Evolutionary conservation across 768 basidiomycete species (phyloP).

Genomic region (Panaeolus papilionaceus): DNA sequence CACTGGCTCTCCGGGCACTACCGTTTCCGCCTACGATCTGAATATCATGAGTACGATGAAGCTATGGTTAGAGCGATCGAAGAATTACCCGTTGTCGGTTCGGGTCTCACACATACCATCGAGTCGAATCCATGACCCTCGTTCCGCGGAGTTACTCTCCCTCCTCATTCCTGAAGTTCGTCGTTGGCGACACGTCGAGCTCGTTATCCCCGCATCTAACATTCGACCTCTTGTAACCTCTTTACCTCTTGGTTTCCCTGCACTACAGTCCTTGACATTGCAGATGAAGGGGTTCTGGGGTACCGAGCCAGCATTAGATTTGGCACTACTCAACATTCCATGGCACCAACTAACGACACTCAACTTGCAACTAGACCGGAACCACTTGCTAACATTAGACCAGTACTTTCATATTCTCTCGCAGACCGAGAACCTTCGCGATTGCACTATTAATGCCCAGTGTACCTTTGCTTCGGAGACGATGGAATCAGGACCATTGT

Average conservation of each 20-base stretch:
- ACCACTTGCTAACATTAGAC: constrained; percentile 41
- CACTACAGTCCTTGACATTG: constrained; percentile 39
- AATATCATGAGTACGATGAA: constrained; percentile 33
- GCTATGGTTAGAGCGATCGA: constrained; percentile 46
- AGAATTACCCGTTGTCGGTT: constrained; percentile 38
- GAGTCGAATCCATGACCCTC: constrained; percentile 26
- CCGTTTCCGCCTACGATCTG: constrained; percentile 20
- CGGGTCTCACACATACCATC: constrained; percentile 34
- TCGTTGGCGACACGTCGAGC: constrained; percentile 44
- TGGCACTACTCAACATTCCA: constrained; percentile 36
- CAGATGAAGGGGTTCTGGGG: constrained; percentile 34
- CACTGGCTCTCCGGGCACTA: constrained; percentile 23
- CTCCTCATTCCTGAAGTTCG: constrained; percentile 38
- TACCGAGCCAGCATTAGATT: constrained; percentile 28
- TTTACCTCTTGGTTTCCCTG: constrained; percentile 31
- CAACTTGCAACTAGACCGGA: constrained; percentile 41
- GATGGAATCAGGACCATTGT: constrained; percentile 20
- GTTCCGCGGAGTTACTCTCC: constrained; percentile 35
- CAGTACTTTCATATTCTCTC: constrained; percentile 42
- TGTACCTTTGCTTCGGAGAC: constrained; percentile 32
- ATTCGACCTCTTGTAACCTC: constrained; percentile 32
- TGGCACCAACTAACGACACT: constrained; percentile 48
- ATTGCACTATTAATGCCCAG: constrained; percentile 40
- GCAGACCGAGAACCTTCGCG: constrained; percentile 35
- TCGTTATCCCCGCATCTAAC: constrained; percentile 39